Evolutionary conservation across 257 asterid species (phyloP), one percentile per base, ranked within the genome.

Genomic region (Solanum ahanhuiri): DNA sequence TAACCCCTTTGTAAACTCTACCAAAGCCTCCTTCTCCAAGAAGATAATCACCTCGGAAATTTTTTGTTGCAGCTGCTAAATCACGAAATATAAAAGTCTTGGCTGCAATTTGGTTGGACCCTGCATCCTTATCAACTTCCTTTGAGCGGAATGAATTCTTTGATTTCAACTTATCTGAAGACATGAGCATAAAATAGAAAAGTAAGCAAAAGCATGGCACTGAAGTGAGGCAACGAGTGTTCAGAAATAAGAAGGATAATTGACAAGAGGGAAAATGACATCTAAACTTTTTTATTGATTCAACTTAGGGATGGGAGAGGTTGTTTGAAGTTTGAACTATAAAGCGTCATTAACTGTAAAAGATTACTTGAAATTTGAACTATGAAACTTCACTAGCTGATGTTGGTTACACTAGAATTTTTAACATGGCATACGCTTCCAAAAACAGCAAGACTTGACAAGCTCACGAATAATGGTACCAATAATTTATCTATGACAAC

Each of bases 11-110:
- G 76, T 96, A 96, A 45, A 96, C 99, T 89, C 96, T 91, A 72
- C 99, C 99, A 71, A 96, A 96, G 67, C 99, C 99, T 85, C 98
- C 99, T 90, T 95, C 97, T 60, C 98, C 99, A 73, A 96, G 88
- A 37, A 93, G 93, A 88, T 90, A 93, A 67, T 93, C 96, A 28
- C 93, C 89, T 11, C 94, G 93, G 75, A 96, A 96, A 73, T 95
- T 92, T 84, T 90, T 89, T 3, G 98, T 92, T 39, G 98, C 99
- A 67, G 90, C 94, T 18, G 98, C 98, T 91, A 96, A 91, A 87
- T 95, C 98, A 2, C 93, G 93, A 86, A 93, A 96, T 51, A 96
- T 85, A 87, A 95, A 96, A 73, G 95, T 94, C 95, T 89, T 96
- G 84, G 95, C 96, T 31, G 96, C 95, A 34, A 93, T 94, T 91